Percentiles rank a stretch among this genome's conserved stretches.
phyloP scores from a whole-genome alignment of 106 monocot species.

The Allium fistulosum region DNA sequence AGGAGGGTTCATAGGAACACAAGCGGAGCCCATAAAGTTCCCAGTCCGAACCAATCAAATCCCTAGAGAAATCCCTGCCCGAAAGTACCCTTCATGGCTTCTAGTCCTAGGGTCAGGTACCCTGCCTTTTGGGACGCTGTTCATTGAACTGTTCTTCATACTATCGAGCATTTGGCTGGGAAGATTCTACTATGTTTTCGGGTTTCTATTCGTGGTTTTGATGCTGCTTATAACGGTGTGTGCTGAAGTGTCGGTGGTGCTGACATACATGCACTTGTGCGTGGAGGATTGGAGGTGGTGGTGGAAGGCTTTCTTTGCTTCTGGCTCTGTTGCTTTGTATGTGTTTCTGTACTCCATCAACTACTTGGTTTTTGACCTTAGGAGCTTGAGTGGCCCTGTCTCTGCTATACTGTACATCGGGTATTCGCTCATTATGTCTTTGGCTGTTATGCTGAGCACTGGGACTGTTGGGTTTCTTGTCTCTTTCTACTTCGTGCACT shows the following conservation, averaged over 20 bases:
- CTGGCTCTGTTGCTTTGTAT: slow-evolving; percentile 18
- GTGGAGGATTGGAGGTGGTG: slow-evolving; percentile 33
- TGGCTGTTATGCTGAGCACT: slow-evolving; percentile 15
- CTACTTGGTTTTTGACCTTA: slow-evolving; percentile 24
- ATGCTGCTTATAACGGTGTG: slow-evolving; percentile 21
- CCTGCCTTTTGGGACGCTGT: slow-evolving; percentile 23
- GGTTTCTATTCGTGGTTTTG: slow-evolving; percentile 21
- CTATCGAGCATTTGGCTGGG: slow-evolving; percentile 26
- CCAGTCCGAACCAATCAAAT: slow-evolving; percentile 25
- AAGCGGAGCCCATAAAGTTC: slow-evolving; percentile 12
- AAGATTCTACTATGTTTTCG: slow-evolving; percentile 25
- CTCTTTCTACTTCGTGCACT: slow-evolving; percentile 22
- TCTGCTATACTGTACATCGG: slow-evolving; percentile 19
- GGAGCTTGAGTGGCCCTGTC: slow-evolving; percentile 22
- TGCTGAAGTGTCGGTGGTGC: slow-evolving; percentile 21
- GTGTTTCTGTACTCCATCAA: slow-evolving; percentile 26
- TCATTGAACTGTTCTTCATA: slow-evolving; percentile 27
- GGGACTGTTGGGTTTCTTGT: slow-evolving; percentile 19
- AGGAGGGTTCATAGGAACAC: slow-evolving; percentile 15
- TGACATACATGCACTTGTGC: slow-evolving; percentile 25
- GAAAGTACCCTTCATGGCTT: slow-evolving; percentile 25
- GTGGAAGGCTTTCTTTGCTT: slow-evolving; percentile 32
- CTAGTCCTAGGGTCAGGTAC: slow-evolving; percentile 22
- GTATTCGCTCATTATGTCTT: slow-evolving; percentile 20
- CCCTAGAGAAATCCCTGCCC: slow-evolving; percentile 21